Conservation (phyloP, 75 land plant genomes). For the Gnetum montanum region DNA sequence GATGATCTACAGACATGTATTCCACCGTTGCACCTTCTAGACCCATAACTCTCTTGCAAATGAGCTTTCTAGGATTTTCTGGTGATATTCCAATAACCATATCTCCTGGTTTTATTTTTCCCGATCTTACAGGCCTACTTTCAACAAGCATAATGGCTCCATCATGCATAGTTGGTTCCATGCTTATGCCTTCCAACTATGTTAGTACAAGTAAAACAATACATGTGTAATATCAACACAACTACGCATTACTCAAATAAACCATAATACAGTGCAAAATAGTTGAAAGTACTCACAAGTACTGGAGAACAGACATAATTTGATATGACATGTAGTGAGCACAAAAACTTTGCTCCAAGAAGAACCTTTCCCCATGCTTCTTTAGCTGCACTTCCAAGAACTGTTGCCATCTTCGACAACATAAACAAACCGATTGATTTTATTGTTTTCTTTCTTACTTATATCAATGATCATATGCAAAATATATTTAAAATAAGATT, state of each 20-base stretch:
- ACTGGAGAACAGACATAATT: constrained; percentile 22
- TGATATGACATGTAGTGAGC: constrained; percentile 43
- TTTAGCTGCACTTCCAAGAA: constrained; percentile 7
- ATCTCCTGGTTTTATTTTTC: constrained; percentile 48
- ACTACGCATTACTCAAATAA: background rate
- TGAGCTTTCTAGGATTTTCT: constrained; percentile 40
- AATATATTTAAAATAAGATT: too few relatives aligned
- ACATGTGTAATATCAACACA: background rate
- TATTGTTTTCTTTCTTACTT: too few relatives aligned
- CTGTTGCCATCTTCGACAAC: background rate
- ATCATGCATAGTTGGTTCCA: constrained; percentile 72
- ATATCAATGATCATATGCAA: too few relatives aligned
- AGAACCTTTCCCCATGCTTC: constrained; percentile 32
- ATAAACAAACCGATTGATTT: too few relatives aligned
- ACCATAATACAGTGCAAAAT: too few relatives aligned
- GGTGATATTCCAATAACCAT: constrained; percentile 67
- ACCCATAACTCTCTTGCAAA: constrained; percentile 64
- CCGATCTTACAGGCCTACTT: constrained; percentile 34
- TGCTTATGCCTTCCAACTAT: constrained; percentile 76
- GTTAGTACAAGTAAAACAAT: constrained; percentile 4
- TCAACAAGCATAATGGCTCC: constrained; percentile 68
- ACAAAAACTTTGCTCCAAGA: constrained; percentile 41
- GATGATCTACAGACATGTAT: constrained; percentile 11
- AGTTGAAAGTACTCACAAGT: constrained; percentile 9
- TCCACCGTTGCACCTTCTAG: constrained; percentile 67